phyloP scores from a whole-genome alignment of 1,284 basidiomycete genomes.

The Mycena sp. region DNA sequence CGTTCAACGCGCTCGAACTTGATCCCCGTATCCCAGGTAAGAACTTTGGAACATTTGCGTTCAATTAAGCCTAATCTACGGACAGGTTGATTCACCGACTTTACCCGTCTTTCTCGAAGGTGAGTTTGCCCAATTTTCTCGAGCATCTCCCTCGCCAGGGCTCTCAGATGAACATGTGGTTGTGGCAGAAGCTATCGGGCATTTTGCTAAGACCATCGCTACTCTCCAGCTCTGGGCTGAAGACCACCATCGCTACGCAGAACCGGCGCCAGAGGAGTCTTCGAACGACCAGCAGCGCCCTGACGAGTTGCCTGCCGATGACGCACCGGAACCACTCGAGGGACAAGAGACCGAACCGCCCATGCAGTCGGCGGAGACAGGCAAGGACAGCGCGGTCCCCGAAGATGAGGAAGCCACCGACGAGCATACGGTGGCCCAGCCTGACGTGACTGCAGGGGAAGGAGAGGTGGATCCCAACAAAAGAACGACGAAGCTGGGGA shows the following conservation, averaged over 20 bases:
- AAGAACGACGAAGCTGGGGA: constrained; percentile 41
- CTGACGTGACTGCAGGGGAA: constrained; percentile 51
- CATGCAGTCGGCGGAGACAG: constrained; percentile 32
- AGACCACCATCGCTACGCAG: constrained; percentile 44
- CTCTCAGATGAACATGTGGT: constrained; percentile 48
- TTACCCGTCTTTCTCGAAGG: constrained; percentile 50
- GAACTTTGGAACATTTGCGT: constrained; percentile 28
- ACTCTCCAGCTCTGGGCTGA: constrained; percentile 47
- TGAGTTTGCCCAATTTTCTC: constrained; percentile 5
- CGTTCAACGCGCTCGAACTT: constrained; percentile 46
- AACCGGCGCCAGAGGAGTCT: constrained; percentile 11
- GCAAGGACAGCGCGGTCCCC: constrained; percentile 38
- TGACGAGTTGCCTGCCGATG: constrained; percentile 34
- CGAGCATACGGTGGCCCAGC: constrained; percentile 48
- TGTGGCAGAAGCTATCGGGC: constrained; percentile 35
- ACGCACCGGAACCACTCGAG: constrained; percentile 22
- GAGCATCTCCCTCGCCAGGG: constrained; percentile 1
- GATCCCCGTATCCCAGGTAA: constrained; percentile 36
- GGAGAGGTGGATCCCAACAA: constrained; percentile 42
- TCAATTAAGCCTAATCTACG: constrained; percentile 15
- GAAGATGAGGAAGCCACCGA: constrained; percentile 44
- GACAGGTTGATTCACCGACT: constrained; percentile 42
- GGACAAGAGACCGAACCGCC: constrained; percentile 27
- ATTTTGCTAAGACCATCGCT: constrained; percentile 34
- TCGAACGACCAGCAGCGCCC: constrained; percentile 15